Conservation (phyloP, 2,329 filamentous ascomycete species). For the Nemania bipapillata region DNA sequence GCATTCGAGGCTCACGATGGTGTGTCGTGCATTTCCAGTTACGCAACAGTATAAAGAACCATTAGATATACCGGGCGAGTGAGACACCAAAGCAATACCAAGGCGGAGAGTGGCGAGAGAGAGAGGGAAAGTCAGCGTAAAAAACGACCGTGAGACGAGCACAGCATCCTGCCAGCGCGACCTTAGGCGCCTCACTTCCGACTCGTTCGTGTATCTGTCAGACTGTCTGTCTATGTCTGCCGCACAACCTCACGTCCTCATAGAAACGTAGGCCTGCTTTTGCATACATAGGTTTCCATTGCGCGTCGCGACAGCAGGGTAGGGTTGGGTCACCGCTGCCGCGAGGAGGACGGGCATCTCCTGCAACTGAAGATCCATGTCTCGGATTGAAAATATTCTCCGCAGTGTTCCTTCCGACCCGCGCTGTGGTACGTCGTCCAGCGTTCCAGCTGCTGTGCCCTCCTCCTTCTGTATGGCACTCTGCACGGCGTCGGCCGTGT, state of each 20-base stretch:
- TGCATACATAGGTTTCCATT: neutral
- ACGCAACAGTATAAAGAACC: neutral
- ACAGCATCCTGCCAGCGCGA: conserved; percentile 17
- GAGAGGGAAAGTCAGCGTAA: neutral
- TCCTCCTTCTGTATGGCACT: conserved; percentile 1
- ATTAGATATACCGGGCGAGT: neutral
- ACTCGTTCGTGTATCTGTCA: neutral
- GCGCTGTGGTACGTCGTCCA: conserved; percentile 28
- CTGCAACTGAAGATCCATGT: conserved; percentile 12
- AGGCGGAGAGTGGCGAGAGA: no score
- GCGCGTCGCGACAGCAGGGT: neutral
- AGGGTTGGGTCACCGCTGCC: neutral
- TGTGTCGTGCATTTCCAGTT: neutral
- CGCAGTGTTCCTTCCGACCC: conserved; percentile 24
- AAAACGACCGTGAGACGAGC: neutral
- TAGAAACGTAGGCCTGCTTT: neutral
- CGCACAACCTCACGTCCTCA: neutral
- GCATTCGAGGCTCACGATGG: neutral
- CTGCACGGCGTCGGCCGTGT: neutral
- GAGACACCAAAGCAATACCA: neutral
- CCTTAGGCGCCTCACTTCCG: conserved; percentile 29
- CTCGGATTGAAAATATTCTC: conserved; percentile 29
- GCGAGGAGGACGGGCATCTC: neutral
- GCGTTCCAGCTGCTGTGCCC: conserved; percentile 5
- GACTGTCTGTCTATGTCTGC: conserved; percentile 13